Base-by-base conservation (phyloP, 306 rosid genomes). In the Corylus americana region DNA sequence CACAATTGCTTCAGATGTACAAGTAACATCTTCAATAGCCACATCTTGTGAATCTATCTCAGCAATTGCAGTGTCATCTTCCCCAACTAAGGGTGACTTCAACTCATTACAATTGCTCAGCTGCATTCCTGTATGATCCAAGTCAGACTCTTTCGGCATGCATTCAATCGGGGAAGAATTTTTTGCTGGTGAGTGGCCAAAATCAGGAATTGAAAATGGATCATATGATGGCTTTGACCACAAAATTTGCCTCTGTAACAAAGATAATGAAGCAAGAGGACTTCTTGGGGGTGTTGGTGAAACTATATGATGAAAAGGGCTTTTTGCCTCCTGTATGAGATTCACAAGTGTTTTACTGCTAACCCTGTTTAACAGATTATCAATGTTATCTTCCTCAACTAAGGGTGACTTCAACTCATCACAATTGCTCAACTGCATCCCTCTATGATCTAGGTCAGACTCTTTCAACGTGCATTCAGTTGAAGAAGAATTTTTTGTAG, bases 261-360 rank as follows among this genome's bases (percentile, higher is more conserved):
- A 73, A 55, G 83, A 67, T 47, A 85, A 61, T 10, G 83, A 62
- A 73, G 94, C 89, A 87, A 89, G 88, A 58, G 94, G 97, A 83
- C 87, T 91, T 85, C 81, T 93, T 74, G 93, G 90, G 70, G 94
- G 91, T 58, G 90, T 85, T 77, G 96, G 96, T 58, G 94, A 87
- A 80, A 86, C 85, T 74, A 81, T 73, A 45, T 78, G 83, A 84
- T 73, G 82, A 59, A 71, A 27, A 70, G 80, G 50, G 53, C 59
- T 79, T 81, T 82, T 92, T 61, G 73, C 74, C 35, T 80, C 76
- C 76, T 25, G 78, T 72, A 47, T 76, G 13, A 55, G 77, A 54
- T 80, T 82, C 47, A 31, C 39, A 45, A 88, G 85, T 48, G 92
- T 90, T 83, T 70, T 83, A 44, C 62, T 49, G 53, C 75, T 63